phyloP scores from a whole-genome alignment of 768 basidiomycete species.

The Psilocybe cyanescens region DNA sequence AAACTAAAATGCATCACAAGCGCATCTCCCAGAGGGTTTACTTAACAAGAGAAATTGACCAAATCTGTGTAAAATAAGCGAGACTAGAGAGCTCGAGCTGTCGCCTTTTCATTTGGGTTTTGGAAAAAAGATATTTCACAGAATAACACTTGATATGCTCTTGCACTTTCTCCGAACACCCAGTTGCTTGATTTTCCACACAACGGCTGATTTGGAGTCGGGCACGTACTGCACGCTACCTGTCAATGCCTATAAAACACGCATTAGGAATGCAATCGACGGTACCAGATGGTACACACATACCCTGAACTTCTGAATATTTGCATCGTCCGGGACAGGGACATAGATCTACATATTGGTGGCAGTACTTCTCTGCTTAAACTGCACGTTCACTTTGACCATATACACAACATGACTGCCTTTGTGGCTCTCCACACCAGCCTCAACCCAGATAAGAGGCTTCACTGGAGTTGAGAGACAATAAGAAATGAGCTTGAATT shows the following conservation, averaged over 20 bases:
- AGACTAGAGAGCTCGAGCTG: no score
- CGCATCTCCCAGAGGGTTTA: no score
- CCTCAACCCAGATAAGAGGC: constrained; percentile 97
- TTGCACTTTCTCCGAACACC: constrained; percentile 45
- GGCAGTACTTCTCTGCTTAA: constrained; percentile 94
- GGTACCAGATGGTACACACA: constrained; percentile 27
- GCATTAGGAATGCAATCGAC: neutral
- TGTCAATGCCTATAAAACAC: constrained; percentile 73
- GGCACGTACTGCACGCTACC: constrained; percentile 97
- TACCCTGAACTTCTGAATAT: constrained; percentile 96
- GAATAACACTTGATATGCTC: no score
- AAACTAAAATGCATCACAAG: no score
- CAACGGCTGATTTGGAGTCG: constrained; percentile 93
- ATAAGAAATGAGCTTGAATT: constrained; percentile 98
- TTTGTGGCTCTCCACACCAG: constrained; percentile 91
- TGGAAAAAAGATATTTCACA: no score
- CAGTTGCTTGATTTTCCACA: constrained; percentile 99
- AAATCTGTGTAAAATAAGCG: no score
- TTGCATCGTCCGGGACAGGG: constrained; percentile 98
- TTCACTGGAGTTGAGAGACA: constrained; percentile 97
- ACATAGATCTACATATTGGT: constrained; percentile 99
- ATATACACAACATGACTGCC: constrained; percentile 96
- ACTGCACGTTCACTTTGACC: constrained; percentile 96
- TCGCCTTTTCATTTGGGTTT: no score
- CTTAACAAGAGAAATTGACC: no score